Base-by-base conservation (phyloP, 768 basidiomycete species). In the Naganishia vaughanmartiniae region DNA sequence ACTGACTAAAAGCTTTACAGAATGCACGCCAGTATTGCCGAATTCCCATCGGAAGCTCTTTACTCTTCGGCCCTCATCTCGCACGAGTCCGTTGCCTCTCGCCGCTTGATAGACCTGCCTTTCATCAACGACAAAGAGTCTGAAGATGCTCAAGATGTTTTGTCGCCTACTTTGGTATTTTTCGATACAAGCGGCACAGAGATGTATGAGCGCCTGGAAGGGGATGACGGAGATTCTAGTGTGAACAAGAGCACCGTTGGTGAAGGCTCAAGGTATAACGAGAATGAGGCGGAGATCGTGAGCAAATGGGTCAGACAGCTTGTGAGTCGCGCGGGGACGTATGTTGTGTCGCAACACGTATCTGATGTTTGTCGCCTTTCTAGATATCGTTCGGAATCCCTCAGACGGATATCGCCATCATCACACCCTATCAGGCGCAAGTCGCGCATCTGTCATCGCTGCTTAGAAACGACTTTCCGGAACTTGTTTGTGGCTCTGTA, bases 391-490 rank as follows among this genome's bases (percentile, higher is more conserved):
- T 85, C 17, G 89, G 90, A 5, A 79, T 95, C 1, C 78, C 83
- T 7, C 85, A 90, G 0, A 82, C 83, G 0, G 90, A 93, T 75
- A 92, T 97, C 63, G 91, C 90, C 6, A 84, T 97, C 66, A 89
- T 97, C 73, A 91, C 92, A 0, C 93, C 93, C 85, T 92, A 99
- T 81, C 93, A 96, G 83, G 91, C 93, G 0, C 96, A 99, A 80
- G 94, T 98, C 4, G 87, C 89, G 2, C 84, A 93, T 0, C 84
- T 98, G 46, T 87, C 91, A 0, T 88, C 89, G 0, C 83, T 92
- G 53, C 83, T 99, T 24, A 87, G 89, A 28, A 87, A 89, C 0
- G 73, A 77, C 10, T 82, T 79, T 66, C 84, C 84, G 0, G 83
- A 82, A 17, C 85, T 98, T 0, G 93, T 97, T 74, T 92, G 96